Evolutionary conservation across 768 basidiomycete species (phyloP).

Genomic region (Boletus rex-veris): DNA sequence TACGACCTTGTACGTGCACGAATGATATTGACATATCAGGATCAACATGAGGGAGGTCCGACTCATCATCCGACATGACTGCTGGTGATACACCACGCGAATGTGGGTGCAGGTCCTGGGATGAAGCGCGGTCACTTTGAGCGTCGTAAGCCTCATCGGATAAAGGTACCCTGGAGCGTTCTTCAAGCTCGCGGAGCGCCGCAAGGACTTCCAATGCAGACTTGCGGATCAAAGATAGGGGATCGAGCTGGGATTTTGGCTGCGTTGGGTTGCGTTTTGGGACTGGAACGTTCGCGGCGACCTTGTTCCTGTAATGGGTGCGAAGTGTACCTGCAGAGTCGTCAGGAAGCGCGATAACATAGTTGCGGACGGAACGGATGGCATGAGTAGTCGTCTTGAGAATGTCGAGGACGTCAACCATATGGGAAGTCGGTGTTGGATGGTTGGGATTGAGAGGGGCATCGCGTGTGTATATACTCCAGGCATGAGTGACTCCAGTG

Average conservation of each 20-base stretch:
- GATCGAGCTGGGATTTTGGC: constrained; percentile 45
- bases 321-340: constrained; percentile 57
- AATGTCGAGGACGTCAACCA: constrained; percentile 60
- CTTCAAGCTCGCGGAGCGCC: constrained; percentile 77
- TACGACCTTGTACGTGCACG: constrained; percentile 64
- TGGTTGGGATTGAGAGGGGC: constrained; percentile 15
- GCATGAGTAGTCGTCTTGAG: constrained; percentile 79
- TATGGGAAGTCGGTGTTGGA: constrained; percentile 13
- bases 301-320: constrained; percentile 55
- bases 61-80: constrained; percentile 37
- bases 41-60: constrained; percentile 38
- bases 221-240: constrained; percentile 65
- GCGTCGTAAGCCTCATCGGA: constrained; percentile 82
- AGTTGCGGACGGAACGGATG: constrained; percentile 80
- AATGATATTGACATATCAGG: constrained; percentile 64
- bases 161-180: constrained; percentile 68
- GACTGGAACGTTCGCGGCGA: constrained; percentile 31
- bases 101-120: constrained; percentile 31
- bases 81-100: constrained; percentile 47
- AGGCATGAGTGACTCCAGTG: constrained; percentile 54
- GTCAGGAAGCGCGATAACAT: constrained; percentile 77
- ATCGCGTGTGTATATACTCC: constrained; percentile 45
- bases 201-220: constrained; percentile 83
- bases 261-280: constrained; percentile 36
- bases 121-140: constrained; percentile 62